Evolutionary conservation across 495 filamentous ascomycete genomes (phyloP), one percentile per base, ranked within the genome.

Genomic region (Tuber microsphaerosporum): DNA sequence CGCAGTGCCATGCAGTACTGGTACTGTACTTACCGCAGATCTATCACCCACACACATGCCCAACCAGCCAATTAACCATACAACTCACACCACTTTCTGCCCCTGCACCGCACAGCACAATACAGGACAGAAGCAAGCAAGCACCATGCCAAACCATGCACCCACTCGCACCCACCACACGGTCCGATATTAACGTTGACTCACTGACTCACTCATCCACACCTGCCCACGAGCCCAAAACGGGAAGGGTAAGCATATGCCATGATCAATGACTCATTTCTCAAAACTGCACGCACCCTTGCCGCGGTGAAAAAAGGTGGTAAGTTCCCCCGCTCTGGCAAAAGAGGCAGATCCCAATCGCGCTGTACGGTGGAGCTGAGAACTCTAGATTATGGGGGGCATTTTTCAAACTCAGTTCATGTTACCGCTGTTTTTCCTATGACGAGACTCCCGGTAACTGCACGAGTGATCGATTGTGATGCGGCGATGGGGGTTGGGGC

Each of bases 221-320:
- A 31, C 56, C 56, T 26, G 19, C 56, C 26, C 26, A 12, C n/a
- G 16, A 61, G 26, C 51, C 51, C 51, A 61, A 61, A 61, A 31
- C 51, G 51, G 56, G 56, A 65, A 65, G 56, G n/a, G 26, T 16
- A 65, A 65, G 56, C 26, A 65, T 65, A 34, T 65, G 56, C 56
- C 26, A 65, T 34, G 56, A 65, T 65, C 56, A 65, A 65, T 65
- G 56, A 65, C 56, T 65, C 56, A 65, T 65, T 65, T 65, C 12
- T 19, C 12, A 61, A 34, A 65, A 34, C 56, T 8, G 26, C 56
- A 65, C 26, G 14, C 56, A 65, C 56, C 56, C 56, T 26, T 65
- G 56, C 26, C 17, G 4, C 56, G 26, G 56, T 34, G 56, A 34
- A 19, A 56, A 34, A n/a, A n/a, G 5, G 26, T 65, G 26, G 26